Percentiles rank a stretch among this genome's conserved stretches.
phyloP scores from a whole-genome alignment of 2,329 filamentous ascomycete species.

The Westerdykella sp. region DNA sequence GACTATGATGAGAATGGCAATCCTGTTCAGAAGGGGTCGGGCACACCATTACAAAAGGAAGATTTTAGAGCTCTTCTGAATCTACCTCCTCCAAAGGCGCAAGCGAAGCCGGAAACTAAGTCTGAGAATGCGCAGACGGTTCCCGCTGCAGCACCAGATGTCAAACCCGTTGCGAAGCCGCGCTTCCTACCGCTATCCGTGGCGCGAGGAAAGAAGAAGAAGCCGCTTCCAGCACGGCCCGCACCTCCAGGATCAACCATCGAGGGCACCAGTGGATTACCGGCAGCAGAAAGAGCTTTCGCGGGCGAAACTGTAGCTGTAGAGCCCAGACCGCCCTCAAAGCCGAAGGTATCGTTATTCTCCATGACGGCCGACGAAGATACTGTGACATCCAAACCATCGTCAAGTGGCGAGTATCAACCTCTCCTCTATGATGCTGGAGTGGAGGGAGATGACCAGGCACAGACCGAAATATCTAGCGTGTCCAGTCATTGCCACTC shows the following conservation, averaged over 20 bases:
- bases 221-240: conserved; percentile 10
- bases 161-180: conserved; percentile 68
- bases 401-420: conserved; percentile 29
- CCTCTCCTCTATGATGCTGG: conserved; percentile 32
- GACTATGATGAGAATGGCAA: conserved; percentile 35
- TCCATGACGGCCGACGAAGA: conserved; percentile 49
- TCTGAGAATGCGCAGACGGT: neutral
- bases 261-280: conserved; percentile 1
- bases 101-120: conserved; percentile 44
- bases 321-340: conserved; percentile 43
- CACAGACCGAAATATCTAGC: neutral
- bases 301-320: conserved; percentile 1
- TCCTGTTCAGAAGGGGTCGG: conserved; percentile 15
- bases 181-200: conserved; percentile 87
- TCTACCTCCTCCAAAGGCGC: conserved; percentile 28
- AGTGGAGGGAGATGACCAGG: conserved; percentile 14
- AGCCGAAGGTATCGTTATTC: conserved; percentile 64
- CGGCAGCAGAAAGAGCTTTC: conserved; percentile 15
- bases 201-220: conserved; percentile 63
- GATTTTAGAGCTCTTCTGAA: conserved; percentile 29
- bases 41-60: conserved; percentile 22
- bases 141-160: conserved; percentile 46
- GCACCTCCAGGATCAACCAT: neutral
- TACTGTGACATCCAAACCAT: conserved; percentile 11
- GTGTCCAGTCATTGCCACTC: neutral